Conservation (phyloP, 2,329 filamentous ascomycete species). For the Scopulariopsis brevicaulis region DNA sequence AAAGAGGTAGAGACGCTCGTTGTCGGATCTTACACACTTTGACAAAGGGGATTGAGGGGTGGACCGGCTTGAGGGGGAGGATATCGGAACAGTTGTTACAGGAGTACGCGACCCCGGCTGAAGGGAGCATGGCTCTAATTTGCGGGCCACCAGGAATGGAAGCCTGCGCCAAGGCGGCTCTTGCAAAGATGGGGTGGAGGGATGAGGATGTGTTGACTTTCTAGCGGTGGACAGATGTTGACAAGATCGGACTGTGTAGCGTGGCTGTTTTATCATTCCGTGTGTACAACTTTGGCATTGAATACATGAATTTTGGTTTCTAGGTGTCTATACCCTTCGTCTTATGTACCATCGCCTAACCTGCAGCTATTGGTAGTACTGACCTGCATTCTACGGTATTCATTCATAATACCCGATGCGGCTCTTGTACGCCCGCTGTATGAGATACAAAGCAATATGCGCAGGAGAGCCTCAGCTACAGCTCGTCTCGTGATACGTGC, state of each 20-base stretch:
- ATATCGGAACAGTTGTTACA: slow-evolving; percentile 53
- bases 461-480: no score
- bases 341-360: no score
- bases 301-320: no score
- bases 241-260: neutral
- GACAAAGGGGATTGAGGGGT: slow-evolving; percentile 48
- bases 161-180: slow-evolving; percentile 45
- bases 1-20: slow-evolving; percentile 10
- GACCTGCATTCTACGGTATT: no score
- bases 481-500: no score
- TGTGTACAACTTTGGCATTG: no score
- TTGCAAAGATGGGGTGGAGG: slow-evolving; percentile 52
- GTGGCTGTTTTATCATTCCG: neutral
- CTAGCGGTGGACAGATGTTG: slow-evolving; percentile 21
- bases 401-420: no score
- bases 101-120: slow-evolving; percentile 38
- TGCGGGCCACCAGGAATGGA: slow-evolving; percentile 74
- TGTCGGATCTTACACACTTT: slow-evolving; percentile 61
- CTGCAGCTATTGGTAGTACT: no score
- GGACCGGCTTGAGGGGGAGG: slow-evolving; percentile 58
- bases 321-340: no score
- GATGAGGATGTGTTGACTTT: slow-evolving; percentile 70
- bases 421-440: no score
- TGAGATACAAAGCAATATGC: no score
- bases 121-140: slow-evolving; percentile 56